Evolutionary conservation across 345 rosid species (phyloP), one percentile per base, ranked within the genome.

Genomic region (Aegle marmelos): DNA sequence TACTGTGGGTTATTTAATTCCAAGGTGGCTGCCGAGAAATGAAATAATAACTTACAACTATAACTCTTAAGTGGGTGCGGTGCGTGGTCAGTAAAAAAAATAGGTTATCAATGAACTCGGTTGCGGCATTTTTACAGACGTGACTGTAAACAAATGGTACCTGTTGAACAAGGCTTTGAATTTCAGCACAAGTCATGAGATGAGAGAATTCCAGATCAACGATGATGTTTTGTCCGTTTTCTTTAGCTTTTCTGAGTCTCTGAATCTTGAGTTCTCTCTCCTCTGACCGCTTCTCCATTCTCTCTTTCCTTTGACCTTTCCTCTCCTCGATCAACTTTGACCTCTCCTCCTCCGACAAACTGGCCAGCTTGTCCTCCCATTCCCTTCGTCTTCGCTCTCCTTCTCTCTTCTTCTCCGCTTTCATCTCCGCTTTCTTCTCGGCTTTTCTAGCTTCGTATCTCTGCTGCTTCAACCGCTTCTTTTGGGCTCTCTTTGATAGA

Each of bases 121-220:
- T 53, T 17, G 57, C 22, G 57, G n/a, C 57, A 53, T 53, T 50
- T 50, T 50, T 16, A 50, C 56, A 50, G 17, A 50, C 22, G 17
- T 30, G 10, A 3, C n/a, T 6, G 67, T 28, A 13, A 62, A 62
- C 66, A 62, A 25, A 30, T 48, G 28, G 30, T 41, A 89, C 97
- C 96, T 94, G 98, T 77, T 94, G 98, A 79, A 93, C 92, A 34
- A 96, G 95, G 84, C 98, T 92, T 63, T 89, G 94, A 78, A 94
- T 94, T 79, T 96, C 98, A 5, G 82, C 74, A 28, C 83, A 57
- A 6, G 93, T 88, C 98, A 92, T 92, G 79, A 94, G 97, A 80
- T 92, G 87, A 11, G 91, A 79, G 75, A 96, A 94, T 41, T 90
- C 97, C 14, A 94, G 93, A 80, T 96, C 98, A 14, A 96, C 68